Conservation (phyloP, 2,329 filamentous ascomycete genomes). For the Tolypocladium paradoxum region DNA sequence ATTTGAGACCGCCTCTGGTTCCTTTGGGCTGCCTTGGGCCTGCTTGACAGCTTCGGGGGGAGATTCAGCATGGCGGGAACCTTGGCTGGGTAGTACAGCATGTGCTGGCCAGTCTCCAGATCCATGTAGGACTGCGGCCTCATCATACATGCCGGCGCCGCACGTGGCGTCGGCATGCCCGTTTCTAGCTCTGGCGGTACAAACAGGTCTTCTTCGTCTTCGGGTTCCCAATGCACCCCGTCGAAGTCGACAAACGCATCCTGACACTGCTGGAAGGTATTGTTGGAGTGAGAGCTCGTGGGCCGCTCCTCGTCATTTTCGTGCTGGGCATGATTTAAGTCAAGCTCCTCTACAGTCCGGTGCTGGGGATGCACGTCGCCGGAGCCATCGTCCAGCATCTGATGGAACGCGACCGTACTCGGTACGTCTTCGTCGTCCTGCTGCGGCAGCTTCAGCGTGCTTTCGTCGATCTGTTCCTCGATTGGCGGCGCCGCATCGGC, state of each 20-base stretch:
- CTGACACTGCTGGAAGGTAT: conserved; percentile 55
- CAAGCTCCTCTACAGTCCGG: neutral
- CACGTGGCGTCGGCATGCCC: conserved; percentile 13
- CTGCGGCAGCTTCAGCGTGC: conserved; percentile 11
- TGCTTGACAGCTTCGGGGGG: conserved; percentile 74
- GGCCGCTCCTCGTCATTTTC: conserved; percentile 14
- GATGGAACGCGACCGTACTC: conserved; percentile 20
- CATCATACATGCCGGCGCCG: conserved; percentile 14
- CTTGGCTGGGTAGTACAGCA: conserved; percentile 92
- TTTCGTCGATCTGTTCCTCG: conserved; percentile 24
- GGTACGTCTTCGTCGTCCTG: conserved; percentile 20
- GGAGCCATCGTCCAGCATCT: conserved; percentile 18
- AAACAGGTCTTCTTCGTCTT: conserved; percentile 21
- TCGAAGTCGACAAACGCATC: conserved; percentile 72
- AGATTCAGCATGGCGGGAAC: conserved; percentile 91
- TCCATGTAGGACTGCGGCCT: conserved; percentile 50
- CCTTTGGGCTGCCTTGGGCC: conserved; percentile 50
- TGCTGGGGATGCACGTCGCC: neutral
- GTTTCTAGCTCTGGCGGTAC: conserved; percentile 11
- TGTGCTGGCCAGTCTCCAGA: conserved; percentile 59
- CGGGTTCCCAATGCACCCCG: conserved; percentile 61
- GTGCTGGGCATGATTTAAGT: neutral
- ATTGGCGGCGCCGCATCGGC: conserved; percentile 33
- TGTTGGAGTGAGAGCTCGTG: conserved; percentile 41
- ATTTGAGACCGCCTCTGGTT: conserved; percentile 67